Percentiles rank a stretch among this genome's conserved stretches.
phyloP scores from a whole-genome alignment of 78 protist genomes.

The Cavenderia fasciculata region DNA sequence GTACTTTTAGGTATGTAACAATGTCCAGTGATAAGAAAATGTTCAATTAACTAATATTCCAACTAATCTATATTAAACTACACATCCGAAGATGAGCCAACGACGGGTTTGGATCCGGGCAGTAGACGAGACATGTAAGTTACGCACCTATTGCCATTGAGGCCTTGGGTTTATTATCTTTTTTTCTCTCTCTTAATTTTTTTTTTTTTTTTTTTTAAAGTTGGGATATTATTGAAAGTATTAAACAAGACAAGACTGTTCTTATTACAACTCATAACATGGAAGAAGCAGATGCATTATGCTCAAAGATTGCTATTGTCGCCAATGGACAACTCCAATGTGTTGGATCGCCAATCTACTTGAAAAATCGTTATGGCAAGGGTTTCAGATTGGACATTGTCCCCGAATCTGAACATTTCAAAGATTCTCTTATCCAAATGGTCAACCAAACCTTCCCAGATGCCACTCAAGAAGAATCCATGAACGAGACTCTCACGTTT shows the following conservation, averaged over 20 bases:
- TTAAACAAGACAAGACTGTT: conserved; percentile 32
- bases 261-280: conserved; percentile 69
- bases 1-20: neutral
- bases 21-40: neutral
- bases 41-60: neutral
- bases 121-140: conserved; percentile 4
- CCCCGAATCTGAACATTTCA: neutral
- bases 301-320: conserved; percentile 77
- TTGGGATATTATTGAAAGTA: conserved; percentile 50
- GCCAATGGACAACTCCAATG: conserved; percentile 29
- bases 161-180: too few relatives aligned
- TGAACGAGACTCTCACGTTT: neutral
- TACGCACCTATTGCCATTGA: too few relatives aligned
- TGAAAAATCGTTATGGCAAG: conserved; percentile 19
- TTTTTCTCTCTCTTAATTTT: too few relatives aligned
- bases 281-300: conserved; percentile 70
- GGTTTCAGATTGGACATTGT: conserved; percentile 19
- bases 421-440: neutral
- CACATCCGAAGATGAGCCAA: conserved; percentile 74
- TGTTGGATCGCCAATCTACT: conserved; percentile 17
- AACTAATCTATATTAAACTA: neutral
- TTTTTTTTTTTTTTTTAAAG: too few relatives aligned
- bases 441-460: neutral
- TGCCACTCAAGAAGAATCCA: neutral
- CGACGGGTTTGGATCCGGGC: conserved; percentile 76